Evolutionary conservation across 495 filamentous ascomycete genomes (phyloP).

Genomic region (Cercophora newfieldiana): DNA sequence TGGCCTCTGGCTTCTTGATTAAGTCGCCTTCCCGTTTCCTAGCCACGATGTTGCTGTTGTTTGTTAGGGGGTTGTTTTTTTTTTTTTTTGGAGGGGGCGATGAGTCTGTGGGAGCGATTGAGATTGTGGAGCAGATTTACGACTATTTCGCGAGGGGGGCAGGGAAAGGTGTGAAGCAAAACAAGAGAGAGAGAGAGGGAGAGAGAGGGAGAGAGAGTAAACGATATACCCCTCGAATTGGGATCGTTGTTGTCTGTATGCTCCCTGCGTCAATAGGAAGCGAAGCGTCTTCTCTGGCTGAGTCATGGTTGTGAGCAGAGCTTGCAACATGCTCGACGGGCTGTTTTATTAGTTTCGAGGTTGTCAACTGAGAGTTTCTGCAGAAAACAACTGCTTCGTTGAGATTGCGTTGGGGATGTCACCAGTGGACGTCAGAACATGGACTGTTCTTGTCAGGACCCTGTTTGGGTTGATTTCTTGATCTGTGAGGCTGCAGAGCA

Average conservation of each 20-base stretch:
- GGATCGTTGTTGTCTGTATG: constrained; percentile 16
- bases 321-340: not conserved
- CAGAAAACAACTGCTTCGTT: not conserved
- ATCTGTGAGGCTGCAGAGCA: too few relatives aligned
- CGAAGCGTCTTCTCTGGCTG: not conserved
- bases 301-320: not conserved
- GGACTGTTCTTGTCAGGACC: not conserved
- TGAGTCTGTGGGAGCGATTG: not conserved
- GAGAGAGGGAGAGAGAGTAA: not conserved
- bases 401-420: not conserved
- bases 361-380: not conserved
- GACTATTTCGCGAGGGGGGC: not conserved
- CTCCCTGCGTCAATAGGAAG: constrained; percentile 19
- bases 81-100: not conserved
- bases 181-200: too few relatives aligned
- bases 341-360: not conserved
- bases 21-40: not conserved
- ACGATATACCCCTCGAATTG: constrained; percentile 11
- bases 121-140: constrained; percentile 1
- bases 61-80: not conserved
- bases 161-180: not conserved
- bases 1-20: not conserved
- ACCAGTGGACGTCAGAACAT: not conserved
- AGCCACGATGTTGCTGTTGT: not conserved
- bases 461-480: not conserved